Evolutionary conservation across 768 basidiomycete genomes (phyloP).

Genomic region (Leucocoprinus birnbaumii): DNA sequence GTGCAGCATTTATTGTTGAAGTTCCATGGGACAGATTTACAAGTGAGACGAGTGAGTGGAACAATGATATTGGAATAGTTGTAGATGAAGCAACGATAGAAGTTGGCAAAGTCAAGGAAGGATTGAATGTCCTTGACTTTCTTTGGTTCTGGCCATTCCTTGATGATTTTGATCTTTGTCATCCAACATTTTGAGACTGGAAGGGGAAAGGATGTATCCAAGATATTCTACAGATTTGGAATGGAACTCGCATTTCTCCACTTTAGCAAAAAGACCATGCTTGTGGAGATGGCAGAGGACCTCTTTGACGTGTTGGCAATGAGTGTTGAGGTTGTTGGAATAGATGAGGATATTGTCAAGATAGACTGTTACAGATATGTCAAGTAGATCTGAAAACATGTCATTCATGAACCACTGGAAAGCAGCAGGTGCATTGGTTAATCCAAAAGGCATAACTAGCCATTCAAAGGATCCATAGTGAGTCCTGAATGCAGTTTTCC

Average conservation of each 20-base stretch:
- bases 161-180: slow-evolving; percentile 32
- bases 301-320: slow-evolving; percentile 4
- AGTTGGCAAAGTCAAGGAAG: background rate
- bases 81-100: background rate
- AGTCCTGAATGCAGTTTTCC: no score
- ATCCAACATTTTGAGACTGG: slow-evolving; percentile 33
- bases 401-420: no score
- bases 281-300: slow-evolving; percentile 26
- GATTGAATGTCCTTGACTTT: no score
- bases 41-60: slow-evolving; percentile 4
- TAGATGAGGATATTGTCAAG: no score
- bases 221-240: no score
- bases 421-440: slow-evolving; percentile 29
- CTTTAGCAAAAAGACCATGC: slow-evolving; percentile 14
- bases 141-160: slow-evolving; percentile 27
- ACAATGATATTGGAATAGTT: background rate
- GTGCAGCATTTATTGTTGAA: background rate
- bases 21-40: background rate
- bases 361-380: slow-evolving; percentile 18
- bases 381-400: slow-evolving; percentile 31
- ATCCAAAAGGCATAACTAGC: slow-evolving; percentile 26
- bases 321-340: no score
- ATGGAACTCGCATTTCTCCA: no score
- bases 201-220: slow-evolving; percentile 28
- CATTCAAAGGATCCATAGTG: no score